phyloP scores from a whole-genome alignment of 352 stramenopile species.

The Pythium apleroticum region DNA sequence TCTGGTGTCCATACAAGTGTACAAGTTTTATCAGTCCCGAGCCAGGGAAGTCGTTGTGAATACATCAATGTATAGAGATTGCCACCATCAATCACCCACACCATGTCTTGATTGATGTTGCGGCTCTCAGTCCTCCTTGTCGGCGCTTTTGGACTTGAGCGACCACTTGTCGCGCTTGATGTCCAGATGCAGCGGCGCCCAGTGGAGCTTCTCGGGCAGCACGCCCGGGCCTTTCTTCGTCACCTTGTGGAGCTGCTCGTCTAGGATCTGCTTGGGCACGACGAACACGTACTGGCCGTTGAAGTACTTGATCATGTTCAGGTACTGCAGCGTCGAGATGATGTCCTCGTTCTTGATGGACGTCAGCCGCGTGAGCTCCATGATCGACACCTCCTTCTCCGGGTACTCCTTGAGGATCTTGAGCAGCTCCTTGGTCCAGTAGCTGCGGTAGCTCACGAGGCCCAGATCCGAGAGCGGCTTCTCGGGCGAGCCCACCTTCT shows the following conservation, averaged over 20 bases:
- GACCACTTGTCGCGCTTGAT: slow-evolving; percentile 89
- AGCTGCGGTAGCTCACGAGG: slow-evolving; percentile 98
- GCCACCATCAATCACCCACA: neutral
- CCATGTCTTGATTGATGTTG: neutral
- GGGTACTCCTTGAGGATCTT: slow-evolving; percentile 85
- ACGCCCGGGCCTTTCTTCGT: slow-evolving; percentile 77
- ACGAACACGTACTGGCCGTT: slow-evolving; percentile 99
- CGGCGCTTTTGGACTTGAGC: slow-evolving; percentile 67
- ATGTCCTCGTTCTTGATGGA: slow-evolving; percentile 98
- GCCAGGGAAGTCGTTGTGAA: neutral
- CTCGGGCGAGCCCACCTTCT: slow-evolving; percentile 97
- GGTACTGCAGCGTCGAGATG: slow-evolving; percentile 96
- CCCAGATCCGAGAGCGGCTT: slow-evolving; percentile 99
- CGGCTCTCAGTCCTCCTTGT: slow-evolving; percentile 61
- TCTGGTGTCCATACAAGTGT: neutral
- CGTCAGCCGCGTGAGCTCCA: slow-evolving; percentile 93
- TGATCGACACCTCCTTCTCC: slow-evolving; percentile 90
- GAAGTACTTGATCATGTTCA: slow-evolving; percentile 99
- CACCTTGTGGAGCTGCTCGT: slow-evolving; percentile 78
- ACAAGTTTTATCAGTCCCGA: neutral
- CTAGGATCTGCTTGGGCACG: slow-evolving; percentile 91
- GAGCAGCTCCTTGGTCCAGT: slow-evolving; percentile 98
- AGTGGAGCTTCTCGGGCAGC: slow-evolving; percentile 76
- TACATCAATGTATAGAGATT: slow-evolving; percentile 1
- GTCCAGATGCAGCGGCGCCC: slow-evolving; percentile 76